Conservation (phyloP, 2,329 filamentous ascomycete genomes). For the Phoma sp. region DNA sequence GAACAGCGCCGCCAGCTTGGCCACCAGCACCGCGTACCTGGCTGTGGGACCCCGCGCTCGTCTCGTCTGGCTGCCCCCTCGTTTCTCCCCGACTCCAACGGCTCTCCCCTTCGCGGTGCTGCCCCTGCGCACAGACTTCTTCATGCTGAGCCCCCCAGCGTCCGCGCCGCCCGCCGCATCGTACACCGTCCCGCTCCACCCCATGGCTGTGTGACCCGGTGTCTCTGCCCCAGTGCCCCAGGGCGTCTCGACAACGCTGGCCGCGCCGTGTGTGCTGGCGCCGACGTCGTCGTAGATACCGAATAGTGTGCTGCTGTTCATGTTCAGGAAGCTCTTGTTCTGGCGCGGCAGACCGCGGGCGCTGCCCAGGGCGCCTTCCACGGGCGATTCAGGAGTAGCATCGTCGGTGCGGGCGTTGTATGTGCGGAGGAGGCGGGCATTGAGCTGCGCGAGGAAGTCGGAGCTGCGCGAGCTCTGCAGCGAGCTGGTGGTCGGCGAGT, state of each 20-base stretch:
- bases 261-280: constrained; percentile 29
- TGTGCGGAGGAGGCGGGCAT: constrained; percentile 42
- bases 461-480: constrained; percentile 30
- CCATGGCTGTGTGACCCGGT: constrained; percentile 51
- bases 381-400: constrained; percentile 25
- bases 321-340: constrained; percentile 79
- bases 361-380: constrained; percentile 1
- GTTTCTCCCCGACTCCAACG: background rate
- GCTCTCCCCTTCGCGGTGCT: background rate
- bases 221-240: constrained; percentile 81
- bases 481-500: constrained; percentile 9
- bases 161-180: constrained; percentile 28
- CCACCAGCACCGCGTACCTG: constrained; percentile 58
- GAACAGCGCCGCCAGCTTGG: constrained; percentile 72
- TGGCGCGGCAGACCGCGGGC: constrained; percentile 54
- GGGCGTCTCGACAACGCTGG: constrained; percentile 69
- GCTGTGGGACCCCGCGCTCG: background rate
- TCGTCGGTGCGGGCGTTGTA: constrained; percentile 36
- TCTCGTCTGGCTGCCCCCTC: background rate
- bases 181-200: constrained; percentile 4
- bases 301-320: constrained; percentile 86
- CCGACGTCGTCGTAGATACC: constrained; percentile 76
- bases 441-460: constrained; percentile 47
- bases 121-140: constrained; percentile 21
- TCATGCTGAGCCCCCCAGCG: constrained; percentile 36